A percentile compares a stretch with the other conserved stretches of the same genome.
Evolutionary conservation across 805 yeast genomes (phyloP).

Genomic region (Starmerella potacharoeniae): DNA sequence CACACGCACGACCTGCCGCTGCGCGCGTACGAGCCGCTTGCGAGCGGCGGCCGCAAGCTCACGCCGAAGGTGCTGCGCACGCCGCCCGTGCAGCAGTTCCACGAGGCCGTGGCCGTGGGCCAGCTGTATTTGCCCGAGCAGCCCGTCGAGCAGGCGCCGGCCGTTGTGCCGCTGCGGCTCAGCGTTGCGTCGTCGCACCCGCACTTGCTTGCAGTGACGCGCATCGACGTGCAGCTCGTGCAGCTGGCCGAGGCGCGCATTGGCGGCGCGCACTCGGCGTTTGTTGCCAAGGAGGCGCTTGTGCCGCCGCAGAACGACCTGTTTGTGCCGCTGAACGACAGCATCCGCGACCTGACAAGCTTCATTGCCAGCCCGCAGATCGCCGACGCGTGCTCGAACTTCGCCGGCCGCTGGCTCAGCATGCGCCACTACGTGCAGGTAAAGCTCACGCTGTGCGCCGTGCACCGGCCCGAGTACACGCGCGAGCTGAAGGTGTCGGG

Average conservation of each 20-base stretch:
- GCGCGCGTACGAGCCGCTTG: neutral
- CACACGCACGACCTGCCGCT: neutral
- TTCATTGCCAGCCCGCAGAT: slow-evolving; percentile 1
- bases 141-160: slow-evolving; percentile 7
- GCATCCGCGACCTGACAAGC: slow-evolving; percentile 6
- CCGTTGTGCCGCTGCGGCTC: slow-evolving; percentile 4
- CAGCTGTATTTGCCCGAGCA: slow-evolving; percentile 7
- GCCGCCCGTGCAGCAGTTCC: slow-evolving; percentile 2
- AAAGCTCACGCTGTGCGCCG: neutral
- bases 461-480: neutral
- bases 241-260: slow-evolving; percentile 2
- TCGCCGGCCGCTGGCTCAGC: slow-evolving; percentile 12
- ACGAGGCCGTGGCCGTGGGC: slow-evolving; percentile 1
- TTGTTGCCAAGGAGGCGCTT: neutral
- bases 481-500: neutral
- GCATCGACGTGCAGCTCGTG: slow-evolving; percentile 4
- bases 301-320: neutral
- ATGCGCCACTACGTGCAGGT: slow-evolving; percentile 9
- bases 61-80: neutral
- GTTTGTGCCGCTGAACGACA: neutral
- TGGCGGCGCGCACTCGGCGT: neutral
- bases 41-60: neutral
- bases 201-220: neutral
- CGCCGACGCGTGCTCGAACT: slow-evolving; percentile 12
- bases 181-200: slow-evolving; percentile 6